phyloP scores from a whole-genome alignment of 2,329 filamentous ascomycete species.

The Aureobasidium zeae region DNA sequence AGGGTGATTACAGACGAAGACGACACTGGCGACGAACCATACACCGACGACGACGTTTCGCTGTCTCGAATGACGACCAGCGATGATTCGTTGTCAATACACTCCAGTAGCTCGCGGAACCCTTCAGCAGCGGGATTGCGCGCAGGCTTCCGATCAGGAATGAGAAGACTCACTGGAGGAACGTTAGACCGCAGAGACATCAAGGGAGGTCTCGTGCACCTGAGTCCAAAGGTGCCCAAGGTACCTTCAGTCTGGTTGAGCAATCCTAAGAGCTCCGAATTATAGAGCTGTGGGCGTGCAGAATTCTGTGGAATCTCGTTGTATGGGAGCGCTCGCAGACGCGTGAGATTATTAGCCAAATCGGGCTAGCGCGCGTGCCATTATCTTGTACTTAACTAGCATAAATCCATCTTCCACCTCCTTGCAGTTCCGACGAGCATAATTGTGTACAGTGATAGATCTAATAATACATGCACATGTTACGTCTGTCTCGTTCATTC shows the following conservation, averaged over 20 bases:
- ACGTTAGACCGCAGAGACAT: slow-evolving; percentile 26
- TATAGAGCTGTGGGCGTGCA: too few relatives aligned
- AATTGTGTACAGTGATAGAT: too few relatives aligned
- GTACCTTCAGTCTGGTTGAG: slow-evolving; percentile 38
- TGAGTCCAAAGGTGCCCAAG: slow-evolving; percentile 39
- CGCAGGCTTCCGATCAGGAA: slow-evolving; percentile 40
- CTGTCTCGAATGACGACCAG: slow-evolving; percentile 33
- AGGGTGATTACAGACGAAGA: slow-evolving; percentile 55
- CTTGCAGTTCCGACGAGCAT: too few relatives aligned
- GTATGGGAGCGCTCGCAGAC: too few relatives aligned
- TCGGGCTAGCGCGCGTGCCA: too few relatives aligned
- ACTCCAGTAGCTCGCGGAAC: background rate
- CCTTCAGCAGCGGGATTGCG: slow-evolving; percentile 23
- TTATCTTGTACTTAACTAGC: too few relatives aligned
- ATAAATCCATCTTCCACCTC: too few relatives aligned
- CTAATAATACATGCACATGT: too few relatives aligned
- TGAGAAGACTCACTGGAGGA: slow-evolving; percentile 50
- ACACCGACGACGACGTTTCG: slow-evolving; percentile 66
- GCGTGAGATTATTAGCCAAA: too few relatives aligned
- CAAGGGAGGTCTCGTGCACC: slow-evolving; percentile 32
- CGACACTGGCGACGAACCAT: slow-evolving; percentile 51
- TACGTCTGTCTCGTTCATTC: too few relatives aligned
- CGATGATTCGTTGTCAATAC: slow-evolving; percentile 19
- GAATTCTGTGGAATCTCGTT: too few relatives aligned
- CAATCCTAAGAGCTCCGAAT: slow-evolving; percentile 28